Evolutionary conservation across 805 yeast genomes (phyloP).

Genomic region (Candida oleophila): DNA sequence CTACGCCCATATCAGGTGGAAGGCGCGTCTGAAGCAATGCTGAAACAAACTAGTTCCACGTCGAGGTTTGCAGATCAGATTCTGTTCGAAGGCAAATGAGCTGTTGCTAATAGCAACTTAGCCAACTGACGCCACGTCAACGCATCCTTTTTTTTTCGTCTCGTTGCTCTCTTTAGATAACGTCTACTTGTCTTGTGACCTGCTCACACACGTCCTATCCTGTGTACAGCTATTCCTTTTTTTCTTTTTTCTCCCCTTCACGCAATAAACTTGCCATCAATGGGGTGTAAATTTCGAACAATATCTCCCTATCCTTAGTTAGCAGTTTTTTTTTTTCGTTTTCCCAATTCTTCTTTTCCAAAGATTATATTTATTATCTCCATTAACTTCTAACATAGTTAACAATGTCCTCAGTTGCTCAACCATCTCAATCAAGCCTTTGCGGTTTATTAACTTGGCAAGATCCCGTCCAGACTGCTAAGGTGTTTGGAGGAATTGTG

Average conservation of each 20-base stretch:
- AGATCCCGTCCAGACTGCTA: slow-evolving; percentile 74
- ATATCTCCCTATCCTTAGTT: slow-evolving; percentile 1
- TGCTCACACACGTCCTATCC: neutral
- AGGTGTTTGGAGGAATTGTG: slow-evolving; percentile 66
- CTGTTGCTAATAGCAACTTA: neutral
- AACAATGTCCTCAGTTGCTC: slow-evolving; percentile 9
- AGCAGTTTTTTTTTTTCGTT: neutral
- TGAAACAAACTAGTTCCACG: no score
- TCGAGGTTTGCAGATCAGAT: no score
- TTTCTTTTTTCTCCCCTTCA: neutral
- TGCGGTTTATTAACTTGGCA: slow-evolving; percentile 65
- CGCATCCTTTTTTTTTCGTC: neutral
- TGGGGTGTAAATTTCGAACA: neutral
- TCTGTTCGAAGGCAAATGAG: neutral
- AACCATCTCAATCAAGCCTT: slow-evolving; percentile 5
- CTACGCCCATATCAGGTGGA: neutral
- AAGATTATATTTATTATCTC: neutral
- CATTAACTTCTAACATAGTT: neutral
- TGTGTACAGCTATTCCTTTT: neutral
- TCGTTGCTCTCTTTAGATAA: neutral
- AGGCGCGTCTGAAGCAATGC: neutral
- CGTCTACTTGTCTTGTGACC: slow-evolving; percentile 4
- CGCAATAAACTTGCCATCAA: slow-evolving; percentile 2
- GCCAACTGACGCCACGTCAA: neutral
- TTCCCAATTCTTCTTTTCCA: neutral